Base-by-base conservation (phyloP, 1,284 basidiomycete genomes). In the Salmacisia buchloeana region DNA sequence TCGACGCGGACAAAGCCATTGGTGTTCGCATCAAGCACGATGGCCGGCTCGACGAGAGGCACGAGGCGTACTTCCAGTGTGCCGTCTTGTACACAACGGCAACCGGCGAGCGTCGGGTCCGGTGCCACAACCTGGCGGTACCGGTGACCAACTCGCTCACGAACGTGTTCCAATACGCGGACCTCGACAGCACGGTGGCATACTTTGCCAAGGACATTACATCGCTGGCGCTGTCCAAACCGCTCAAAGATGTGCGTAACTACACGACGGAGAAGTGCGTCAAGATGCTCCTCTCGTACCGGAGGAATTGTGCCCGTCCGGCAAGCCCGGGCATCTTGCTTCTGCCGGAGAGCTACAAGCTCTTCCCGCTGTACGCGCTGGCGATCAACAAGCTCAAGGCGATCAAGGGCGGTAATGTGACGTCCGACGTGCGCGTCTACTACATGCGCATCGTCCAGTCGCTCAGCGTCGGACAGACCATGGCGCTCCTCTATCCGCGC, bases 291-390 rank as follows among this genome's bases (percentile, higher is more conserved):
- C 84, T 93, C 31, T 90, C 90, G 10, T 99, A 99, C 80, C 85
- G 94, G 36, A 87, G 87, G 63, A 88, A 94, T 74, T 98, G 96
- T 79, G 93, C 94, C 0, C 86, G 91, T 13, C 86, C 90, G 0
- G 90, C 91, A 0, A 84, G 86, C 23, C 83, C 85, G 0, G 89
- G 90, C 5, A 94, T 97, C 83, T 82, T 97, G 63, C 91, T 99
- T 69, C 86, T 98, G 35, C 96, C 96, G 1, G 96, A 98, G 81
- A 88, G 89, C 1, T 94, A 94, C 84, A 90, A 91, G 79, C 85
- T 90, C 1, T 84, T 98, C 60, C 92, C 94, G 0, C 83, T 94
- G 18, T 94, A 90, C 77, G 86, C 86, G 1, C 83, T 98, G 5
- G 88, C 88, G 5, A 86, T 98, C 66, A 86, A 89, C 66, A 99